Conservation (phyloP, 2,329 filamentous ascomycete species). For the Calonectria pauciramosa region DNA sequence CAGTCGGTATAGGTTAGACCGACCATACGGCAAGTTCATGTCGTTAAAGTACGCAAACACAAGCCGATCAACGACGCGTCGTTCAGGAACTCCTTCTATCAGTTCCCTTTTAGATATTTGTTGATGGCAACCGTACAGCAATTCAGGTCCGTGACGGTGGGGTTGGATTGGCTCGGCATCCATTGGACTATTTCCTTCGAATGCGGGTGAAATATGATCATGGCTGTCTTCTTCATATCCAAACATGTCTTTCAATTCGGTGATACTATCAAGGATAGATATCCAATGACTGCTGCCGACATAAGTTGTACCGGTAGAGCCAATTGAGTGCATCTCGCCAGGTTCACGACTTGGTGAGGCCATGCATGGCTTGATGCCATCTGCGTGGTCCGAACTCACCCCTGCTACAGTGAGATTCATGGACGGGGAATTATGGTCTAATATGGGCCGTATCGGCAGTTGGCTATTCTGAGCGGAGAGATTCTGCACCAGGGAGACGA, state of each 20-base stretch:
- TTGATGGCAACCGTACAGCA: not conserved
- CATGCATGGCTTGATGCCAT: not conserved
- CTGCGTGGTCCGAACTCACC: not conserved
- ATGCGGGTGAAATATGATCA: not conserved
- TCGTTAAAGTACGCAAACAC: not conserved
- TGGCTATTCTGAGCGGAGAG: not conserved
- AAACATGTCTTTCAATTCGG: not conserved
- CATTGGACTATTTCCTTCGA: not conserved
- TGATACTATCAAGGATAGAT: not conserved
- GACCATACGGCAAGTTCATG: not conserved
- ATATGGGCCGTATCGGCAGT: not conserved
- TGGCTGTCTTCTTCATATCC: not conserved
- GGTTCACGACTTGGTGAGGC: not conserved
- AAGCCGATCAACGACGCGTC: not conserved
- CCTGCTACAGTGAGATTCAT: not conserved
- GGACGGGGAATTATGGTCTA: too few species aligned
- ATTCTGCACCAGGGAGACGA: conserved; percentile 3
- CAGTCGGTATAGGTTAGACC: not conserved
- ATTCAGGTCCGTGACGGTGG: not conserved
- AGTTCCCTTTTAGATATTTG: not conserved
- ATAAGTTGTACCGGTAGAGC: not conserved
- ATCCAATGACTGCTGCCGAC: not conserved
- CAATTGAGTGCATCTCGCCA: not conserved
- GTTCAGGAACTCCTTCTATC: not conserved
- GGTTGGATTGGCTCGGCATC: not conserved